These are phyloP conservation scores for Dothideomycetes sp. DNA, from an alignment of 2,329 filamentous ascomycete genomes.

Conservation along the genomic window DNA sequence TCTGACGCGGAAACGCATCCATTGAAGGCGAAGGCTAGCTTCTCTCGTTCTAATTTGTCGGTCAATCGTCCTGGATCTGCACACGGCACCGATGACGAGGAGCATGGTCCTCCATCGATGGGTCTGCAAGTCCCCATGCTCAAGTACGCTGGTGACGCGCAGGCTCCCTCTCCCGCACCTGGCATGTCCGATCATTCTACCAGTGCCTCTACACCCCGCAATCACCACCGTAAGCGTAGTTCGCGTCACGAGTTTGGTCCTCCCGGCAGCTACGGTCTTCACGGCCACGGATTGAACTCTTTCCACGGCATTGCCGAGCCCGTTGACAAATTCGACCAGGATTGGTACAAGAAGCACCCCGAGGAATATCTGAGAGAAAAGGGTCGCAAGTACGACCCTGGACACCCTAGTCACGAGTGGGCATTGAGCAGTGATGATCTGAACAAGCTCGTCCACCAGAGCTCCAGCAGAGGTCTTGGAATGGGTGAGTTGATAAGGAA, in stretches of 20 bases:
- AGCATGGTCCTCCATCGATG: conserved; percentile 85
- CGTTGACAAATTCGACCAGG: conserved; percentile 75
- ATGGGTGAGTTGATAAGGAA: conserved; percentile 37
- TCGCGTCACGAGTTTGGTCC: conserved; percentile 60
- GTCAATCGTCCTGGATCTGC: conserved; percentile 45
- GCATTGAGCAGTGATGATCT: conserved; percentile 82
- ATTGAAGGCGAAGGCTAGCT: conserved; percentile 53
- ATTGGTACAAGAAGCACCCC: conserved; percentile 88
- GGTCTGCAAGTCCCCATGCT: conserved; percentile 91
- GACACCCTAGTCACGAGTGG: conserved; percentile 57
- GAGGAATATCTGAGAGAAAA: conserved; percentile 69
- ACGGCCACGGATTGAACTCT: conserved; percentile 57
- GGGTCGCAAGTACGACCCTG: conserved; percentile 46
- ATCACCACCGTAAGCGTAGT: conserved; percentile 56
- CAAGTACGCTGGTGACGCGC: conserved; percentile 83
- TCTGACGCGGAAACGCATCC: conserved; percentile 40
- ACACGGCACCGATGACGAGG: conserved; percentile 49
- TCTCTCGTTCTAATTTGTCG: conserved; percentile 34
- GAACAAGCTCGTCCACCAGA: conserved; percentile 77
- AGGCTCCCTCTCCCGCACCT: conserved; percentile 77
- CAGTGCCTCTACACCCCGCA: conserved; percentile 38
- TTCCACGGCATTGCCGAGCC: conserved; percentile 36
- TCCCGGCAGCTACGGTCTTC: conserved; percentile 84
- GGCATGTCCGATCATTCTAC: conserved; percentile 13
- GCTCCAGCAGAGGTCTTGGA: conserved; percentile 39